Evolutionary conservation across 2,329 filamentous ascomycete genomes (phyloP).

Genomic region (Talaromyces pinophilus): DNA sequence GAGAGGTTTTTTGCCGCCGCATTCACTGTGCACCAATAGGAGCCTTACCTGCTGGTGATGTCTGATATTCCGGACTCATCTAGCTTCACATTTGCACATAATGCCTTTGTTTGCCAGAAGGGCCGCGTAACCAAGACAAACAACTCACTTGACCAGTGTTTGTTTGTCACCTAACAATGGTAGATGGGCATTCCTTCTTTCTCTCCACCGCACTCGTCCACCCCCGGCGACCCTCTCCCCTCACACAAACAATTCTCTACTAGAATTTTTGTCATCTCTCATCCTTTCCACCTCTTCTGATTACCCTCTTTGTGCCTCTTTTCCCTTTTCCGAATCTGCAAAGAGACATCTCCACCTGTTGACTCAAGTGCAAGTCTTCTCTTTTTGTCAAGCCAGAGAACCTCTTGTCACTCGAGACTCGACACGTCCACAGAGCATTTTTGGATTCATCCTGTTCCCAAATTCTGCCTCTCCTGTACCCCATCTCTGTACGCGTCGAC

Average conservation of each 20-base stretch:
- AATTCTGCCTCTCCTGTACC: background rate
- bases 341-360: background rate
- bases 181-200: background rate
- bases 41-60: background rate
- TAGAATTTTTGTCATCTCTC: background rate
- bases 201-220: background rate
- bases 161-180: background rate
- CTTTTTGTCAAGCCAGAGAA: background rate
- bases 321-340: background rate
- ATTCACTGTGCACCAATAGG: slow-evolving; percentile 10
- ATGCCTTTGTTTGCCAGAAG: slow-evolving; percentile 5
- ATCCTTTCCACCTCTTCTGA: background rate
- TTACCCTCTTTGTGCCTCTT: background rate
- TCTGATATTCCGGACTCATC: slow-evolving; percentile 15
- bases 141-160: background rate
- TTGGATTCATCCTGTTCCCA: background rate
- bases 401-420: background rate
- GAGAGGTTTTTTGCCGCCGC: slow-evolving; percentile 4
- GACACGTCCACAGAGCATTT: background rate
- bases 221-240: background rate
- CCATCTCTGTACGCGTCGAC: background rate
- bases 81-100: background rate
- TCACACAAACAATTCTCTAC: background rate
- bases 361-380: background rate
- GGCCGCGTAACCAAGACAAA: background rate